phyloP scores from a whole-genome alignment of 2,329 filamentous ascomycete species.

The Lasiodiplodia sp. region DNA sequence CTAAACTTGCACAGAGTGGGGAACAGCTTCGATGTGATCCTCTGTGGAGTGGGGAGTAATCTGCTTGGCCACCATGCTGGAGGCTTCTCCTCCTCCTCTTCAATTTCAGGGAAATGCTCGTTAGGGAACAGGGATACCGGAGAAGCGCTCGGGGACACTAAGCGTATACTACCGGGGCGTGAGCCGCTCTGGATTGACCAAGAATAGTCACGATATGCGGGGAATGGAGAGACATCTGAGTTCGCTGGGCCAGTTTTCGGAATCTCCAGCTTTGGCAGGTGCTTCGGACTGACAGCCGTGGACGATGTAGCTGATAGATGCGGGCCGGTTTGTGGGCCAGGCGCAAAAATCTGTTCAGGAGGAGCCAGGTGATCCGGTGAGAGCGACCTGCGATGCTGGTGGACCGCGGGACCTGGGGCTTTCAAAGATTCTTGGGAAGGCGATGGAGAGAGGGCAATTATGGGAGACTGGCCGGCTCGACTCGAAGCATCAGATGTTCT shows the following conservation, averaged over 20 bases:
- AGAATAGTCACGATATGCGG: slow-evolving; percentile 66
- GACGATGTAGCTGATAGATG: slow-evolving; percentile 13
- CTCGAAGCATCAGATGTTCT: slow-evolving; percentile 25
- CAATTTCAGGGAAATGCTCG: slow-evolving; percentile 51
- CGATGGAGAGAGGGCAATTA: slow-evolving; percentile 49
- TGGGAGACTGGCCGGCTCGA: slow-evolving; percentile 42
- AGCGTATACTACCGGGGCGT: slow-evolving; percentile 62
- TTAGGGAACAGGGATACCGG: slow-evolving; percentile 56
- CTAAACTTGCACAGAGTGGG: slow-evolving; percentile 85
- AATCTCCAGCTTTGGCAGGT: slow-evolving; percentile 52
- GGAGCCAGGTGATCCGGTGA: slow-evolving; percentile 44
- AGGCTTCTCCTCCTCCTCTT: slow-evolving; percentile 50
- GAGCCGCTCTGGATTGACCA: slow-evolving; percentile 52
- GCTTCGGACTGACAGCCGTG: slow-evolving; percentile 36
- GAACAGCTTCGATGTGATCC: slow-evolving; percentile 78
- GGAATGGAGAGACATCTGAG: slow-evolving; percentile 66
- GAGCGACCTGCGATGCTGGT: slow-evolving; percentile 33
- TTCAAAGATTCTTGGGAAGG: slow-evolving; percentile 41
- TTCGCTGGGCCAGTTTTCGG: slow-evolving; percentile 36
- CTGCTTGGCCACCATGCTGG: slow-evolving; percentile 84
- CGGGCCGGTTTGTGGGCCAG: neutral
- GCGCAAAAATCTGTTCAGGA: slow-evolving; percentile 43
- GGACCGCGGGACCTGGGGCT: slow-evolving; percentile 39
- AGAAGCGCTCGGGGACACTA: slow-evolving; percentile 61
- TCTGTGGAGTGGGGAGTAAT: slow-evolving; percentile 73